Base-by-base conservation (phyloP, 2,329 filamentous ascomycete genomes). In the Bipolaris sorokiniana region DNA sequence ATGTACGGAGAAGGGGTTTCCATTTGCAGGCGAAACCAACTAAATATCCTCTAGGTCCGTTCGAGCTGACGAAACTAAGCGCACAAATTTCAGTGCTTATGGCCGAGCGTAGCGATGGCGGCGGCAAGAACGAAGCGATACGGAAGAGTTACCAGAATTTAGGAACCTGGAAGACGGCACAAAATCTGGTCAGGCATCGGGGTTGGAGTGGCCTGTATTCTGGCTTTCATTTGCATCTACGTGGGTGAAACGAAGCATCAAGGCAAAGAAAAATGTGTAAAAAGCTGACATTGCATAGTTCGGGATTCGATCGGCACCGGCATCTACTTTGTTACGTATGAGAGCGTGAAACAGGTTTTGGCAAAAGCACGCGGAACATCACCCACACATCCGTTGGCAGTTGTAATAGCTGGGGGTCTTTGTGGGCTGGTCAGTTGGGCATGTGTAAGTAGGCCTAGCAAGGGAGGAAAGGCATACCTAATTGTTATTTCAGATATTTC, bases 251-350 rank as follows among this genome's bases (percentile, higher is more conserved):
- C 28, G 47, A 37, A 52, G 5, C 15, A 13, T 3, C 26, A 11
- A 6, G 13, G 1, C 18, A 5, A 4, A 3, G 22, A 38, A 20
- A 22, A 23, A 33, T 13, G 1, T 7, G 34, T 22, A 22, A 11
- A 33, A 51, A 11, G 42, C 68, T 74, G 23, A 74, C 45, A 18
- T n/a, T 20, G 7, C 15, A 28, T 62, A 91, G 90, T 93, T 68
- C 86, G 91, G 59, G 91, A 96, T 76, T 93, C 90, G 0, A 81
- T 95, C 58, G 91, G 91, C 51, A 96, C 91, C 1, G 86, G 87
- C 28, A 91, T 94, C 56, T 96, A 96, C 76, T 96, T 96, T 72
- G 91, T 90, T 79, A 93, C 91, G 28, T 96, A 96, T 74, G 91
- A 96, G 77, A 92, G 90, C 73, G 86, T 87, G 66, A 96, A 96